Conservation (phyloP, 2,329 filamentous ascomycete species). For the Fusarium mexicanum region DNA sequence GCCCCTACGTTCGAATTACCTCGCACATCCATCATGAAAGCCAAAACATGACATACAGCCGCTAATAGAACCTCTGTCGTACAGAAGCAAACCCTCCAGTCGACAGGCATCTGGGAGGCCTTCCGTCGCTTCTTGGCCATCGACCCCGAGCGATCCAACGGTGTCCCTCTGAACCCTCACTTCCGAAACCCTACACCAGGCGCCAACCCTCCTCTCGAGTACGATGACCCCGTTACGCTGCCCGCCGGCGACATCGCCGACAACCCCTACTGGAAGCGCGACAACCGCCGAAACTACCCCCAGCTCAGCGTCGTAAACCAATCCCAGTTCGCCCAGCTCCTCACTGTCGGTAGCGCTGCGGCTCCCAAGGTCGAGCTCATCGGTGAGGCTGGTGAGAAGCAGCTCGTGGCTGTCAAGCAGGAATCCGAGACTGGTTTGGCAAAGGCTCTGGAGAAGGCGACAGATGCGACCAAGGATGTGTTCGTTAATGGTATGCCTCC, state of each 20-base stretch:
- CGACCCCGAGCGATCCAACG: conserved; percentile 88
- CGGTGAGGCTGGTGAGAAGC: conserved; percentile 67
- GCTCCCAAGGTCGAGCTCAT: conserved; percentile 85
- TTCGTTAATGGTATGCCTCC: conserved; percentile 85
- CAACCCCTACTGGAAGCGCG: conserved; percentile 82
- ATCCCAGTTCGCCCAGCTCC: conserved; percentile 83
- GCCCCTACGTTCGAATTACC: conserved; percentile 27
- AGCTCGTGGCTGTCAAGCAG: conserved; percentile 78
- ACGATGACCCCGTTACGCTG: conserved; percentile 67
- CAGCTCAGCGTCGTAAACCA: conserved; percentile 82
- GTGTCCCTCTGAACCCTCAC: conserved; percentile 91
- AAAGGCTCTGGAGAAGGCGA: conserved; percentile 71
- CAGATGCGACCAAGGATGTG: conserved; percentile 70
- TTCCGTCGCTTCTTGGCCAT: conserved; percentile 82
- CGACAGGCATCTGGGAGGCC: conserved; percentile 85
- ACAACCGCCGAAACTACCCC: conserved; percentile 84
- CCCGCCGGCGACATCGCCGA: conserved; percentile 56
- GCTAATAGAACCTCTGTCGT: conserved; percentile 34
- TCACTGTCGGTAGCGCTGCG: conserved; percentile 84
- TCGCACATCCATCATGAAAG: conserved; percentile 18
- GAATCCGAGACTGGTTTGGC: conserved; percentile 79
- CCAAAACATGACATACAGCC: background rate
- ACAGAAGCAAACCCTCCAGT: conserved; percentile 97
- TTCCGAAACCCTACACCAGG: conserved; percentile 81
- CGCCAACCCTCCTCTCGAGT: conserved; percentile 50